A percentile compares a stretch with the other conserved stretches of the same genome.
Conservation (phyloP, 2,329 filamentous ascomycete species). For the Diaporthe helianthi region DNA sequence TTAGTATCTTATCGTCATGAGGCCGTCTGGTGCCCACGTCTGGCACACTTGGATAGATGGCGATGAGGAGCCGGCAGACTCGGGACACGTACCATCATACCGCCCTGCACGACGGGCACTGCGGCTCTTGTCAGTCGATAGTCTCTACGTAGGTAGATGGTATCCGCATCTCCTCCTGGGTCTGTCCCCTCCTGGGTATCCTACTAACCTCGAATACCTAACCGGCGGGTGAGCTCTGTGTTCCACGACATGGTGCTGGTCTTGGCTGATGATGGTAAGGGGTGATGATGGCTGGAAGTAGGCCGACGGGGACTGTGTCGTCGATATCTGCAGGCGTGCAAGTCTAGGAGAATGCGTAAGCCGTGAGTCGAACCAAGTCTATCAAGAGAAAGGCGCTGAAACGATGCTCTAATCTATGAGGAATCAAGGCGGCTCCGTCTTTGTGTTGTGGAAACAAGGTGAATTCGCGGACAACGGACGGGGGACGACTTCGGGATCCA, state of each 20-base stretch:
- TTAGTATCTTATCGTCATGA: not conserved
- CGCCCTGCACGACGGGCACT: slow-evolving; percentile 85
- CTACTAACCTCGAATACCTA: slow-evolving; percentile 34
- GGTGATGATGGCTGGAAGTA: not conserved
- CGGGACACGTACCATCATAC: slow-evolving; percentile 62
- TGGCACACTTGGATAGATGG: not conserved
- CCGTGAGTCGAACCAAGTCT: not conserved
- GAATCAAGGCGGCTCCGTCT: not conserved
- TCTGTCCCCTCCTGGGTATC: not conserved
- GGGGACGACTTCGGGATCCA: not conserved
- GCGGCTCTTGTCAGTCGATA: slow-evolving; percentile 38
- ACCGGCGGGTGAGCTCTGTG: slow-evolving; percentile 34
- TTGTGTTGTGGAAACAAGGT: not conserved
- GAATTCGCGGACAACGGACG: not conserved
- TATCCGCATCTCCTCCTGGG: not conserved
- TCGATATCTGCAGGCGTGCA: not conserved
- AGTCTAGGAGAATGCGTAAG: not conserved
- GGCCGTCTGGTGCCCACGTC: not conserved
- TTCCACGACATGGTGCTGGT: slow-evolving; percentile 34
- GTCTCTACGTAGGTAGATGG: not conserved
- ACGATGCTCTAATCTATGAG: slow-evolving; percentile 1
- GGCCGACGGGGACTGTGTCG: not conserved
- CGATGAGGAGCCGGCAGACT: slow-evolving; percentile 35
- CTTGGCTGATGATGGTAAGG: not conserved
- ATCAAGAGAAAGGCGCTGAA: not conserved